A percentile compares a stretch with the other conserved stretches of the same genome.
phyloP scores from a whole-genome alignment of 768 basidiomycete genomes.

The Thelephora ganbajun region DNA sequence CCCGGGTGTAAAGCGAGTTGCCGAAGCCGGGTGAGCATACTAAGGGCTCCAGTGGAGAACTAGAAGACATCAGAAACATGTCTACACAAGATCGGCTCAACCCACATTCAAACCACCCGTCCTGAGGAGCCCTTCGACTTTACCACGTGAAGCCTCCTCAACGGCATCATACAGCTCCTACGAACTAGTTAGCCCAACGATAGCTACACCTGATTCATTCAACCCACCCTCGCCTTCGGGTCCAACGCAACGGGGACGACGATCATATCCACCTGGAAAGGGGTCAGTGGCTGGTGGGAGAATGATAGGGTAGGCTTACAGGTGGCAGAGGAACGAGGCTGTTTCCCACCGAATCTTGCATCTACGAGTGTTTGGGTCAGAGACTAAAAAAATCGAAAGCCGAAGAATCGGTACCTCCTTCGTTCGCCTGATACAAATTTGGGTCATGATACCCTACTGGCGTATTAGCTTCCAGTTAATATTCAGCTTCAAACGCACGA shows the following conservation, averaged over 20 bases:
- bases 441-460: slow-evolving; percentile 57
- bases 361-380: slow-evolving; percentile 25
- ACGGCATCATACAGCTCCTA: slow-evolving; percentile 59
- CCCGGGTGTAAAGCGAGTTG: slow-evolving; percentile 73
- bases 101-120: slow-evolving; percentile 8
- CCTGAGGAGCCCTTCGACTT: slow-evolving; percentile 42
- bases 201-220: slow-evolving; percentile 9
- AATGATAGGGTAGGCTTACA: slow-evolving; percentile 17
- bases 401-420: slow-evolving; percentile 43
- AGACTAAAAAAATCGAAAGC: neutral
- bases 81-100: neutral
- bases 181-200: neutral
- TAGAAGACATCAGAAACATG: slow-evolving; percentile 14
- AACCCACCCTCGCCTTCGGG: slow-evolving; percentile 45
- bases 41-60: slow-evolving; percentile 58
- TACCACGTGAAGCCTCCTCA: slow-evolving; percentile 44
- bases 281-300: neutral
- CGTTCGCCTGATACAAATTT: slow-evolving; percentile 67
- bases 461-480: neutral
- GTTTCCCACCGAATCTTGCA: slow-evolving; percentile 72
- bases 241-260: slow-evolving; percentile 53
- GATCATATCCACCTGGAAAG: slow-evolving; percentile 59
- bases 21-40: slow-evolving; percentile 77
- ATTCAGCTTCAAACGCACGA: slow-evolving; percentile 7
- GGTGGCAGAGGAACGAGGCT: slow-evolving; percentile 65